Evolutionary conservation across 371 early-diverging fungal species (phyloP).

Genomic region (Mucor mucedo): DNA sequence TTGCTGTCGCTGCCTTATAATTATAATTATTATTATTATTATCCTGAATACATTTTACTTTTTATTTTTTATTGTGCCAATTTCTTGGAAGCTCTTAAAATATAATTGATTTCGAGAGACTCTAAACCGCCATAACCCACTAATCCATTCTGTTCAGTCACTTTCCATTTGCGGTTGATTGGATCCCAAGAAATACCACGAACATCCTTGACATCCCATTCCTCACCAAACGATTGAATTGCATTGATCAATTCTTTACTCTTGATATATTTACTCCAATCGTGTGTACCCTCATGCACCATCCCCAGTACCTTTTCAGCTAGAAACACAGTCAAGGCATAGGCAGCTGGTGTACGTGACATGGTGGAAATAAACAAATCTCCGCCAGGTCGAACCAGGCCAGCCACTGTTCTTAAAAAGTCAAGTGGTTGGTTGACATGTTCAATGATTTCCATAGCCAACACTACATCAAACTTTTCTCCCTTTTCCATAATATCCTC

Average conservation of each 20-base stretch:
- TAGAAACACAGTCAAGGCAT: slow-evolving; percentile 78
- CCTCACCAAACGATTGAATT: slow-evolving; percentile 39
- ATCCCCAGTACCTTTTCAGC: slow-evolving; percentile 84
- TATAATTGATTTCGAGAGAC: slow-evolving; percentile 53
- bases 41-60: not conserved
- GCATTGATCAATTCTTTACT: slow-evolving; percentile 31
- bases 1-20: slow-evolving; percentile 9
- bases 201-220: slow-evolving; percentile 50
- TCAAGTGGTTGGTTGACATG: slow-evolving; percentile 81
- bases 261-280: slow-evolving; percentile 82
- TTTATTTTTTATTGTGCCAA: slow-evolving; percentile 19
- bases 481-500: slow-evolving; percentile 64
- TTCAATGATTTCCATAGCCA: slow-evolving; percentile 92
- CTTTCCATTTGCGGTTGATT: slow-evolving; percentile 42
- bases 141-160: slow-evolving; percentile 38
- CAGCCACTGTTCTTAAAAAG: slow-evolving; percentile 72
- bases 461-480: slow-evolving; percentile 81
- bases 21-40: slow-evolving; percentile 1
- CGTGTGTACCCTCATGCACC: slow-evolving; percentile 91
- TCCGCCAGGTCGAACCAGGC: slow-evolving; percentile 73
- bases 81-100: slow-evolving; percentile 45
- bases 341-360: slow-evolving; percentile 81
- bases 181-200: slow-evolving; percentile 57
- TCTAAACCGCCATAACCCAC: slow-evolving; percentile 44
- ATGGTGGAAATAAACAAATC: slow-evolving; percentile 89